Base-by-base conservation (phyloP, 495 filamentous ascomycete genomes). In the Lichenothelia convexa region DNA sequence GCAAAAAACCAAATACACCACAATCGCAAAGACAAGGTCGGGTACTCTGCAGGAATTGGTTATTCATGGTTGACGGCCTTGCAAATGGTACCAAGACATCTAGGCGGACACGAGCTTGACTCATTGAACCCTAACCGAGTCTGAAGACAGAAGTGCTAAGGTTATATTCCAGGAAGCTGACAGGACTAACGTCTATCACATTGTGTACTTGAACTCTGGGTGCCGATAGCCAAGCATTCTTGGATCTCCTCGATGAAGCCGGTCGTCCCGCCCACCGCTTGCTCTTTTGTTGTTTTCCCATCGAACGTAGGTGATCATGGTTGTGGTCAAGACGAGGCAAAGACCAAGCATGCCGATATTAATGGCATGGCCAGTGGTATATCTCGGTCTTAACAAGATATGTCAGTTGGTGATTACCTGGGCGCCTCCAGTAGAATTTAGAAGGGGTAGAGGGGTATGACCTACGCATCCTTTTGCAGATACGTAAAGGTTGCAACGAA, bases 401-500 rank as follows among this genome's bases (percentile, higher is more conserved):
- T 8, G 30, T 8, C 16, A 18, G 7, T 17, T 32, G 7, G 16
- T 7, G 18, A 27, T 32, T 3, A 32, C 13, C 12, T n/a, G 24
- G 18, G n/a, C 24, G 7, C 24, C 24, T 7, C 43, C 32, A 45
- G 40, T 19, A 35, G 16, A 21, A 7, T 11, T 20, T 30, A 18
- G 16, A 18, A 36, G 38, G 6, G 24, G 16, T 20, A n/a, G 18
- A 34, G 17, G 41, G 8, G 35, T 12, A 18, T 34, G n/a, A 47
- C 60, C 51, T 50, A 61, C 53, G 58, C 53, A 47, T 68, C 64
- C 39, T 52, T 41, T 18, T 46, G 37, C 13, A 67, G 38, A 41
- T 66, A 70, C 7, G 61, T 63, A 36, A 65, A 68, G 0, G 63
- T 67, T 1, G 61, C 61, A 30, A 69, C 61, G 41, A 71, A 67